Evolutionary conservation across 345 rosid genomes (phyloP), one percentile per base, ranked within the genome.

Genomic region (Gossypium arboreum): DNA sequence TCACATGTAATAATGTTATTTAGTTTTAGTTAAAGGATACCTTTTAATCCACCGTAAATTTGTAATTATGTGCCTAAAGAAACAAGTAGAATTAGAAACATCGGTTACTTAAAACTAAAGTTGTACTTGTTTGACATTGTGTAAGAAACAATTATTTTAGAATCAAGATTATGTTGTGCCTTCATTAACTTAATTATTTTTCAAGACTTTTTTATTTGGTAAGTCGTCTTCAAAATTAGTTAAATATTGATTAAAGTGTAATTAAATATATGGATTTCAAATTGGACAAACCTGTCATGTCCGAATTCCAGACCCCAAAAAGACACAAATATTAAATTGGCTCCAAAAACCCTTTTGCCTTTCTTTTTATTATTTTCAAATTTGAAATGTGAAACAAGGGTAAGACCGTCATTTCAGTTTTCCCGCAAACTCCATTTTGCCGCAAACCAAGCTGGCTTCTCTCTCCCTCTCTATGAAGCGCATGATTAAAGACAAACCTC

Each of bases 401-500:
- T 52, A 73, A 0, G 8, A 18, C 3, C 3, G 89, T 86, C 79
- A 84, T 80, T 66, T 66, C 0, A 0, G 0, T 1, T 0, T 2
- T 2, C 2, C 55, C 8, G 2, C 61, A 57, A 62, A 3, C 41
- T 34, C 41, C 41, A 34, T 34, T 34, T 59, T 48, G 47, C 68
- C 75, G 78, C 44, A 34, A 69, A 41, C 20, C 39, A 34, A 73
- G 75, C 75, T 7, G n/a, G 11, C 20, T 18, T 44, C n/a, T 24
- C 52, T 13, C n/a, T 22, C 29, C 10, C 39, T 39, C 20, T 10
- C 60, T 12, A 20, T 24, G 7, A 34, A 55, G 12, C n/a, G 59
- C 84, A 81, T 79, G 78, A 82, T 73, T 69, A 51, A 73, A 55
- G 78, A 76, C 72, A 83, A 84, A 74, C 68, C 75, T n/a, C 20